phyloP scores from a whole-genome alignment of 2,329 filamentous ascomycete species.

The Aspergillus flavus region DNA sequence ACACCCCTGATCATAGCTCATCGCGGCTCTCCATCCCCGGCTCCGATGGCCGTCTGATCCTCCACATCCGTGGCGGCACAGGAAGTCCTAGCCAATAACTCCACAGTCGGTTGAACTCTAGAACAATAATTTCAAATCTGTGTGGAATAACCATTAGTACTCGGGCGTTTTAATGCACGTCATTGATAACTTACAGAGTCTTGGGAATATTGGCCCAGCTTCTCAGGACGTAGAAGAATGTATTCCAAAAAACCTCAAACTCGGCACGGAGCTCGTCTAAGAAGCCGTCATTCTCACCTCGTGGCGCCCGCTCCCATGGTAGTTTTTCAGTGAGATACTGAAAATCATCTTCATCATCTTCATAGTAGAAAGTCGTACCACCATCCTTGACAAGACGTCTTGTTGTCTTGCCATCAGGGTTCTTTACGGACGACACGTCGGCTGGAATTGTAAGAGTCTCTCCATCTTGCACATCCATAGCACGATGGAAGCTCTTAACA shows the following conservation, averaged over 20 bases:
- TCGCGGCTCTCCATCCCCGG: conserved; percentile 31
- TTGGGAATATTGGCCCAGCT: conserved; percentile 72
- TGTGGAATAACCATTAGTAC: not conserved
- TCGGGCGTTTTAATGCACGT: not conserved
- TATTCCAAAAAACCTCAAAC: conserved; percentile 62
- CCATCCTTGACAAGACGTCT: conserved; percentile 36
- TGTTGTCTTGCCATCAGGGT: conserved; percentile 17
- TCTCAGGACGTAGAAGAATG: conserved; percentile 66
- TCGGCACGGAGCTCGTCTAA: conserved; percentile 67
- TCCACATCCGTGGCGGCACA: conserved; percentile 60
- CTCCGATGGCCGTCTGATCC: conserved; percentile 47
- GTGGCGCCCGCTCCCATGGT: conserved; percentile 35
- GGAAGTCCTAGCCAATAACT: conserved; percentile 66
- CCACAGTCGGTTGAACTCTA: conserved; percentile 60
- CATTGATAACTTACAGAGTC: conserved; percentile 64
- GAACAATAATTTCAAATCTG: conserved; percentile 55
- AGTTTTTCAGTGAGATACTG: conserved; percentile 30
- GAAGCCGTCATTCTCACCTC: conserved; percentile 47
- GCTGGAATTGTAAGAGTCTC: conserved; percentile 32
- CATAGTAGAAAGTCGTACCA: conserved; percentile 37
- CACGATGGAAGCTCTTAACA: conserved; percentile 69
- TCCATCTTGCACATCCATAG: conserved; percentile 42
- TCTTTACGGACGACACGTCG: conserved; percentile 29
- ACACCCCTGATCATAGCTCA: conserved; percentile 41
- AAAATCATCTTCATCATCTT: conserved; percentile 47